phyloP scores from a whole-genome alignment of 306 rosid species.

The Trifolium dubium region DNA sequence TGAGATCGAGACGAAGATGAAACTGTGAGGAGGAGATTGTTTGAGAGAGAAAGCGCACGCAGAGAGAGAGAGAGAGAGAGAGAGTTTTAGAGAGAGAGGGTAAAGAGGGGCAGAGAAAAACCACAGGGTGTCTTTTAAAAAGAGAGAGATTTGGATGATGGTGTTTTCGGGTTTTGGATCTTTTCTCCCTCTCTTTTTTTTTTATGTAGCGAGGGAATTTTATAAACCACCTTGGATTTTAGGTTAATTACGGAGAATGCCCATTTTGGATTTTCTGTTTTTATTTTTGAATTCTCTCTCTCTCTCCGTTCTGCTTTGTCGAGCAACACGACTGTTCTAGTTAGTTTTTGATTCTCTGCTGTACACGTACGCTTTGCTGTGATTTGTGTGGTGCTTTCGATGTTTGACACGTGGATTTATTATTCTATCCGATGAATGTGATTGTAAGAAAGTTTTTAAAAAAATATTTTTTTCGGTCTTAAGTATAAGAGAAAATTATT shows the following conservation, averaged over 20 bases:
- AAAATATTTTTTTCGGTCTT: no score
- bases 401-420: slow-evolving; percentile 26
- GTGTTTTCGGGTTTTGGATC: slow-evolving; percentile 59
- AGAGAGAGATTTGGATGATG: slow-evolving; percentile 65
- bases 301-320: slow-evolving; percentile 40
- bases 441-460: no score
- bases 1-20: slow-evolving; percentile 52
- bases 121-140: slow-evolving; percentile 64
- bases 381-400: background rate
- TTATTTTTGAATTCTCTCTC: background rate
- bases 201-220: slow-evolving; percentile 35
- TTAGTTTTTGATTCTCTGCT: slow-evolving; percentile 31
- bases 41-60: slow-evolving; percentile 45
- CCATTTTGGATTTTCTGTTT: background rate
- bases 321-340: slow-evolving; percentile 33
- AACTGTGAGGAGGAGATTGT: slow-evolving; percentile 58
- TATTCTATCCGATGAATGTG: slow-evolving; percentile 37
- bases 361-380: slow-evolving; percentile 23
- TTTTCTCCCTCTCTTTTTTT: slow-evolving; percentile 30
- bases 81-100: slow-evolving; percentile 37
- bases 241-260: slow-evolving; percentile 42
- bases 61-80: slow-evolving; percentile 34
- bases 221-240: slow-evolving; percentile 48
- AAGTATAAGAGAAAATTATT: no score
- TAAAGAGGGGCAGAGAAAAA: slow-evolving; percentile 16